Conservation (phyloP, 2,329 filamentous ascomycete species). For the Pestalotiopsis sp. region DNA sequence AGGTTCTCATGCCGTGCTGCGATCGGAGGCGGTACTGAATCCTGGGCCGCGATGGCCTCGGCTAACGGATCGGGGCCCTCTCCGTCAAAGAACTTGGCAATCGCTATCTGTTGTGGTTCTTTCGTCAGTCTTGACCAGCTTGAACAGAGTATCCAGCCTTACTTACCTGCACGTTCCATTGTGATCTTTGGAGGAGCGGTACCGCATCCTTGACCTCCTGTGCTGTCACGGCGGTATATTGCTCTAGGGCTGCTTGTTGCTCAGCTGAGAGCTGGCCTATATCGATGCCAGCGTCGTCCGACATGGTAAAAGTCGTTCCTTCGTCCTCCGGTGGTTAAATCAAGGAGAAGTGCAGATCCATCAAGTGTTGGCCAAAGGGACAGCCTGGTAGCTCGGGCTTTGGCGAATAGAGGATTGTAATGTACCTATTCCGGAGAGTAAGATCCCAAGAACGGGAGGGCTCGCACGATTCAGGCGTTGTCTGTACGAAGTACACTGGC, state of each 20-base stretch:
- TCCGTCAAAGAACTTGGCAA: constrained; percentile 97
- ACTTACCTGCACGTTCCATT: constrained; percentile 91
- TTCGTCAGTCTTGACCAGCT: constrained; percentile 1
- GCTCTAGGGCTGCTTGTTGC: constrained; percentile 84
- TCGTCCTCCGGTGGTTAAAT: neutral
- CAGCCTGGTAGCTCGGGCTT: neutral
- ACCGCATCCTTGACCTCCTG: constrained; percentile 78
- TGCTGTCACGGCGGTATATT: constrained; percentile 86
- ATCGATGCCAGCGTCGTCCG: constrained; percentile 53
- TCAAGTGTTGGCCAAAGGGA: neutral
- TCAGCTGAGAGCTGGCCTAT: constrained; percentile 71
- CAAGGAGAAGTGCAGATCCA: neutral
- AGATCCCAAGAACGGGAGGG: neutral
- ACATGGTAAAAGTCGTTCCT: constrained; percentile 35
- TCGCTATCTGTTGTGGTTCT: constrained; percentile 70
- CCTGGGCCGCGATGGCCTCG: constrained; percentile 69
- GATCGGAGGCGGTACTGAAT: constrained; percentile 59
- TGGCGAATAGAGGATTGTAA: neutral
- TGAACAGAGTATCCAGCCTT: neutral
- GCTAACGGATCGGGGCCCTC: constrained; percentile 82
- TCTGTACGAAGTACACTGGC: too few relatives aligned
- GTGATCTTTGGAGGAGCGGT: constrained; percentile 77
- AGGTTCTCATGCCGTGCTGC: constrained; percentile 74
- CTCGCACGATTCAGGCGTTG: neutral
- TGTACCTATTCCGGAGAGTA: neutral